Conservation (phyloP, 148 eudicot genomes). For the Silene latifolia region DNA sequence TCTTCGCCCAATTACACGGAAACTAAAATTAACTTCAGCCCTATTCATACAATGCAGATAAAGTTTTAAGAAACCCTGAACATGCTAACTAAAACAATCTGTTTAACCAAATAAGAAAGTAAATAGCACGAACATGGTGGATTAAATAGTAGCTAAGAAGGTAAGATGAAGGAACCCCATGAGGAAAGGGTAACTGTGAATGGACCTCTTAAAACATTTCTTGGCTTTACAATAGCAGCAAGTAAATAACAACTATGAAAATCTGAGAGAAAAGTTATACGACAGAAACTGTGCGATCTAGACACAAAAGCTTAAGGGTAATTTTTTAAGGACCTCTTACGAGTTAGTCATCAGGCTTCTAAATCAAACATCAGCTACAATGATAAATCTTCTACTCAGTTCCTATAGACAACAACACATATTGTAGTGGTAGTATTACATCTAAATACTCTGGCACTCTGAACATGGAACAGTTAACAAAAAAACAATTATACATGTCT, state of each 20-base stretch:
- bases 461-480: neutral
- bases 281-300: too few species aligned
- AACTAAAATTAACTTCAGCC: neutral
- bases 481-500: neutral
- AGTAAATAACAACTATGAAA: neutral
- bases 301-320: neutral
- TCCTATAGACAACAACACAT: neutral
- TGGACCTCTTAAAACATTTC: too few species aligned
- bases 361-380: neutral
- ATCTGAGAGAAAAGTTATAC: neutral
- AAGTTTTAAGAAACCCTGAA: neutral
- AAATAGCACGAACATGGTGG: neutral
- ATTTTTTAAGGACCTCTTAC: neutral
- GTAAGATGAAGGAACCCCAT: neutral
- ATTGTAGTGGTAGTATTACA: neutral
- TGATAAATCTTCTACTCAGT: neutral
- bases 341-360: neutral
- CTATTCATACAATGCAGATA: neutral
- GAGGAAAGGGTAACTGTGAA: neutral
- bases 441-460: neutral
- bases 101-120: too few species aligned
- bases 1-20: neutral
- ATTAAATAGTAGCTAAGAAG: neutral
- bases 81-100: neutral
- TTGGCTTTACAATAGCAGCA: neutral